Conservation (phyloP, 139 green algal genomes). For the Coccomyxa sp. region DNA sequence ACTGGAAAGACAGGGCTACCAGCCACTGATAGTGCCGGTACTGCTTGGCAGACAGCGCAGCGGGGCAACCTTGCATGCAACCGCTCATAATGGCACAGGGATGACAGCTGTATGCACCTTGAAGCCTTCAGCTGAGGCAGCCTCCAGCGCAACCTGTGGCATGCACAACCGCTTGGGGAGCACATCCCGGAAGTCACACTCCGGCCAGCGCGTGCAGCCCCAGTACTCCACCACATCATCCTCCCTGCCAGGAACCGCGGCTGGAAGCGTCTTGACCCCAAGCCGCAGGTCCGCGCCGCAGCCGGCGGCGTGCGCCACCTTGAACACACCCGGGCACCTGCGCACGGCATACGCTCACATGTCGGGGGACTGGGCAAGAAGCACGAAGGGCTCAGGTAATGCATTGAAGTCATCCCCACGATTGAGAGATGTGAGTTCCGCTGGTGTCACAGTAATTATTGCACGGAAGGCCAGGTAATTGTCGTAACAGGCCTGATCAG, state of each 20-base stretch:
- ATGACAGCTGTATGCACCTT: neutral
- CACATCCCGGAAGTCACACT: neutral
- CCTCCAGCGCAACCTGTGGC: neutral
- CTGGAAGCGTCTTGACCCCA: neutral
- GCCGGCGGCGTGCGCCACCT: neutral
- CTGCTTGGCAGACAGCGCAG: too few relatives aligned
- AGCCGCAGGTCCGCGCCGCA: neutral
- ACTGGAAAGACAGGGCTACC: neutral
- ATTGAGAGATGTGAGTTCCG: too few relatives aligned
- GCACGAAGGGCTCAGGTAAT: too few relatives aligned
- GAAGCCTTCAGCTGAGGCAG: neutral
- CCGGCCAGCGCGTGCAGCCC: neutral
- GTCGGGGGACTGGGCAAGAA: neutral
- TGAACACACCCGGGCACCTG: constrained; percentile 13
- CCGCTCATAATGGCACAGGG: too few relatives aligned
- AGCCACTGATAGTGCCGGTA: neutral
- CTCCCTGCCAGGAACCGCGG: neutral
- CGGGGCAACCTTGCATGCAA: too few relatives aligned
- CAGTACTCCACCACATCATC: neutral
- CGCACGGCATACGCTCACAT: neutral
- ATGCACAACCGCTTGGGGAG: neutral
- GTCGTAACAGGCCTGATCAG: too few relatives aligned
- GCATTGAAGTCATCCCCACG: too few relatives aligned
- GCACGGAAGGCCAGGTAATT: too few relatives aligned
- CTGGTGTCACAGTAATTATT: too few relatives aligned